Conservation (phyloP, 179 eudicot species). For the Drosera spatulata region DNA sequence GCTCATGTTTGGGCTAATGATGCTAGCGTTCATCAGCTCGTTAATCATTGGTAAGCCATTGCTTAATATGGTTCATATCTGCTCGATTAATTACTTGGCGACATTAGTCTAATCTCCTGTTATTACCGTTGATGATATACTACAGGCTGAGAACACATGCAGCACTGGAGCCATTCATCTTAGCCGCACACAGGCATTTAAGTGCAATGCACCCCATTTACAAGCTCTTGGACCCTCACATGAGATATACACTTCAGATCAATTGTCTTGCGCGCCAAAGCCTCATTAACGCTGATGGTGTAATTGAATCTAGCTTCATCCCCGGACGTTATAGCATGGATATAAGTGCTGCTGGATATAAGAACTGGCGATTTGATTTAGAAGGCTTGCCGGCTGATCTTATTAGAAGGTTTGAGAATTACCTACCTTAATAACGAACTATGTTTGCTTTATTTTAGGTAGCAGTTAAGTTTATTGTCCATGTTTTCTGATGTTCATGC, state of each 20-base stretch:
- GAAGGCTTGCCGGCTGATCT: constrained; percentile 91
- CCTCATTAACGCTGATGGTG: constrained; percentile 68
- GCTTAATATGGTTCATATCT: not conserved
- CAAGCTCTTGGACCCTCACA: constrained; percentile 91
- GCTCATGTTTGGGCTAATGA: constrained; percentile 94
- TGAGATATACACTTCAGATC: constrained; percentile 78
- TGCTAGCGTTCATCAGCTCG: constrained; percentile 91
- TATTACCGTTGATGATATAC: not conserved
- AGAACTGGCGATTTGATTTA: constrained; percentile 80
- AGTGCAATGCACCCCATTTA: constrained; percentile 94
- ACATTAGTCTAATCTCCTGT: not conserved
- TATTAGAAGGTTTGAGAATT: constrained; percentile 41
- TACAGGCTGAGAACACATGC: constrained; percentile 84
- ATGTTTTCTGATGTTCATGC: too few relatives aligned
- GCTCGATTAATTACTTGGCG: not conserved
- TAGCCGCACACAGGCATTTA: constrained; percentile 83
- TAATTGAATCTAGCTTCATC: constrained; percentile 69
- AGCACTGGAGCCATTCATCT: constrained; percentile 63
- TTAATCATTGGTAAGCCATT: constrained; percentile 72
- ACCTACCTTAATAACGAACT: too few relatives aligned
- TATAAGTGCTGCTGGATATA: constrained; percentile 87
- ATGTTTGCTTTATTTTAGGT: too few relatives aligned
- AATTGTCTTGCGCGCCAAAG: constrained; percentile 76
- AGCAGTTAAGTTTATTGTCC: too few relatives aligned
- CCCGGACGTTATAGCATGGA: constrained; percentile 93